Evolutionary conservation across 352 stramenopile genomes (phyloP).

Genomic region (Phytopythium aichiense): DNA sequence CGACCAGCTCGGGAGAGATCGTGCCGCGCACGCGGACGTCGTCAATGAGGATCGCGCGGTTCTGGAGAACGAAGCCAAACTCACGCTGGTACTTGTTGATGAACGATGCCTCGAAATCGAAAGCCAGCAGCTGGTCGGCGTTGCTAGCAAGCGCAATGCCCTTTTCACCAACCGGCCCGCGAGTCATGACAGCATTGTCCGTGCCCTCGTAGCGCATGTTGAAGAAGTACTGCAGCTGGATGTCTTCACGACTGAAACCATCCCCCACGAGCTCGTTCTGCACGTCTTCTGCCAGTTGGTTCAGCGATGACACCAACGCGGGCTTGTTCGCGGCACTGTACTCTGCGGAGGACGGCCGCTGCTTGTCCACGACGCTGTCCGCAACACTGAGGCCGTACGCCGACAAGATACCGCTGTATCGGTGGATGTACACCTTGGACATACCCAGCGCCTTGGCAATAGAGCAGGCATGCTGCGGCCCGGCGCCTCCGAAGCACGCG

Average conservation of each 20-base stretch:
- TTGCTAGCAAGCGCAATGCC: slow-evolving; percentile 23
- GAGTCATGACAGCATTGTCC: slow-evolving; percentile 97
- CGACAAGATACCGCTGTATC: slow-evolving; percentile 98
- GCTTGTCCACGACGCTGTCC: slow-evolving; percentile 97
- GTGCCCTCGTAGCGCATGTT: slow-evolving; percentile 99
- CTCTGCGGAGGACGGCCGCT: slow-evolving; percentile 82
- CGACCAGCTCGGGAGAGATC: slow-evolving; percentile 73
- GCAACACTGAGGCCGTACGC: slow-evolving; percentile 97
- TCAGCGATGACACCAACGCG: slow-evolving; percentile 39
- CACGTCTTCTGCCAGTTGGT: slow-evolving; percentile 51
- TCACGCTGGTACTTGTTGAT: slow-evolving; percentile 93
- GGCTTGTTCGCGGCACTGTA: slow-evolving; percentile 57
- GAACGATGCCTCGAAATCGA: slow-evolving; percentile 89
- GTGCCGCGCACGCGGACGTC: slow-evolving; percentile 97
- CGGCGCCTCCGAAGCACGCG: slow-evolving; percentile 98
- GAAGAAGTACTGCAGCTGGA: slow-evolving; percentile 94
- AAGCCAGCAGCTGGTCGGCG: slow-evolving; percentile 39
- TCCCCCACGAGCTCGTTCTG: slow-evolving; percentile 69
- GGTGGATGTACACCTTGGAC: slow-evolving; percentile 96
- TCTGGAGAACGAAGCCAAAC: slow-evolving; percentile 97
- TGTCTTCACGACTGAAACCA: slow-evolving; percentile 86
- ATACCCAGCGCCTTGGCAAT: slow-evolving; percentile 96
- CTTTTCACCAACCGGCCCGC: slow-evolving; percentile 48
- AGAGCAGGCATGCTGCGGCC: slow-evolving; percentile 97
- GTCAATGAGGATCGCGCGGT: slow-evolving; percentile 93